Evolutionary conservation across 169 alveolate genomes (phyloP), one percentile per base, ranked within the genome.

Genomic region (Cryptosporidium muris): DNA sequence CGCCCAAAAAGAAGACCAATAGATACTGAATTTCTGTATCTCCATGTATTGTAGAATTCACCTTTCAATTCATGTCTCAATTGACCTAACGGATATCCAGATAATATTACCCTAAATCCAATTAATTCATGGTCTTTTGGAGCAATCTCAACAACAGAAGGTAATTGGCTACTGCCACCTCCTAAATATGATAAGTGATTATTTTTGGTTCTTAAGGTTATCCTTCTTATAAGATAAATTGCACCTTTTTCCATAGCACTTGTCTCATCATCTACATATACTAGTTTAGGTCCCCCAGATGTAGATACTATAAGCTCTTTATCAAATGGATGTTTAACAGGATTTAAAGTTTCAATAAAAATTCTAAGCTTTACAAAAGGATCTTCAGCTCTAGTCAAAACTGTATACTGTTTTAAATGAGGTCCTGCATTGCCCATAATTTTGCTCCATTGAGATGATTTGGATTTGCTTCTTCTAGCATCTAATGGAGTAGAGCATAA

Each of bases 171-270:
- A 38, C 85, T 42, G 16, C 74, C 64, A 40, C 34, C 60, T 25
- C 90, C 90, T 88, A 91, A 89, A 80, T 81, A 51, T 14, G 88
- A 51, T 48, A 54, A 11, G 43, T 54, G 67, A 11, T 62, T 63
- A 8, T 74, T 64, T 38, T 66, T 64, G 43, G 88, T 81, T 25
- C 81, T 45, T 37, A 64, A 36, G 14, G 89, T 63, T 62, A 63
- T 81, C 49, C 62, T 74, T 2, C 85, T 56, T 34, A 74, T 74
- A 1, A 74, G 63, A 64, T 74, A 74, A 14, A 74, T 74, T 16
- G 68, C 74, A 14, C 85, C 85, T 40, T 60, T 74, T 11, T 74
- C 85, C 16, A 74, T 38, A 4, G 47, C 62, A 12, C 60, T 68
- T 34, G 54, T 68, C 34, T 58, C 54, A 16, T 74, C 60, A 43